phyloP scores from a whole-genome alignment of 495 filamentous ascomycete genomes.

The Lepraria neglecta region DNA sequence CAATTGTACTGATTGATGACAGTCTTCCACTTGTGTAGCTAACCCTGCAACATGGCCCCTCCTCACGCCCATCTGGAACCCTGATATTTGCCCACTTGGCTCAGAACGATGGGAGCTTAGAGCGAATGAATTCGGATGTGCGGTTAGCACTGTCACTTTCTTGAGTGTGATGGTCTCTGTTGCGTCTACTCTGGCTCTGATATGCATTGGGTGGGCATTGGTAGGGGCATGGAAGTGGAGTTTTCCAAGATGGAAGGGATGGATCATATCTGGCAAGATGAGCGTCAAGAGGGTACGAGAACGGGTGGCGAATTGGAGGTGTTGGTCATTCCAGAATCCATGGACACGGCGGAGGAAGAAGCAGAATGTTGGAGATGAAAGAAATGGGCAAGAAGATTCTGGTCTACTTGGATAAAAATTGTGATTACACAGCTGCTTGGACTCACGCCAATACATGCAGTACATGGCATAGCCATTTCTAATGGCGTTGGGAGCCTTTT shows the following conservation, averaged over 20 bases:
- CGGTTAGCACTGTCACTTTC: slow-evolving; percentile 46
- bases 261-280: slow-evolving; percentile 25
- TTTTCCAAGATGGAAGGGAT: slow-evolving; percentile 25
- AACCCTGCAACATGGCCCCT: slow-evolving; percentile 39
- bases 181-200: slow-evolving; percentile 33
- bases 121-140: slow-evolving; percentile 43
- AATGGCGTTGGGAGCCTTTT: neutral
- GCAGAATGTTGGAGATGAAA: neutral
- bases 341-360: neutral
- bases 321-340: neutral
- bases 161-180: slow-evolving; percentile 39
- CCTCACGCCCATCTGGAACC: slow-evolving; percentile 40
- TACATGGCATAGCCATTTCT: neutral
- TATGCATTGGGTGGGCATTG: slow-evolving; percentile 31
- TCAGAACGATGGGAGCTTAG: slow-evolving; percentile 51
- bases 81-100: slow-evolving; percentile 43
- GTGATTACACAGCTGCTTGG: neutral
- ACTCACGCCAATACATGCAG: neutral
- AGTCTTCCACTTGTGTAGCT: slow-evolving; percentile 49
- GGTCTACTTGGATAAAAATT: no score
- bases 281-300: slow-evolving; percentile 15
- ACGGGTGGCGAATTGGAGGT: neutral
- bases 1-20: slow-evolving; percentile 9
- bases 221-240: slow-evolving; percentile 30
- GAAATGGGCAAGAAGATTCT: neutral